Evolutionary conservation across 108 stramenopile species (phyloP), one percentile per base, ranked within the genome.

Genomic region (Licmophora abbreviata): DNA sequence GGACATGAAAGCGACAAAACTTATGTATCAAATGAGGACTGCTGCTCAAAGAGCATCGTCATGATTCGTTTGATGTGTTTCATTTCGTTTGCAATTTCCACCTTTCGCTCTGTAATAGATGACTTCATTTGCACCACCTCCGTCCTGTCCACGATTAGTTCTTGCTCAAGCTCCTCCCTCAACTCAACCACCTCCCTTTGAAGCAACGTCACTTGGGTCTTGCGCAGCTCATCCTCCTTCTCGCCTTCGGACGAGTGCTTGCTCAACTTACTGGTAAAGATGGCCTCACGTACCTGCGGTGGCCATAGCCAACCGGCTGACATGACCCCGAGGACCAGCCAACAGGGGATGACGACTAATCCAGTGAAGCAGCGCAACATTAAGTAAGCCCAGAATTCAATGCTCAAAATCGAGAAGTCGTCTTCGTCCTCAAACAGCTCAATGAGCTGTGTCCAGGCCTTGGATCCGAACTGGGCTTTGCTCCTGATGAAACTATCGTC

Each of bases 21-120:
- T 40, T 40, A 40, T 40, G 15, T 20, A 18, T 15, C 38, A 40
- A 40, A 40, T 18, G 38, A 3, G 2, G 69, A 57, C 35, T 71
- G 66, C 23, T 67, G 68, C 37, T 77, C 77, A 54, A 79, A 84
- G 2, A 84, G 46, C 73, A 79, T 73, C 32, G 73, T 72, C 44
- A 79, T 69, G 9, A 79, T 60, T 12, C 66, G 54, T 43, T 79
- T 79, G 40, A 84, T 62, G 41, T 77, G 55, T 26, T 68, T 77
- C 73, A 84, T 72, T 63, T 79, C 78, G 33, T 59, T 69, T 30
- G 45, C 30, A 57, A 79, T 84, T 50, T 75, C 83, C 4, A 59
- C 17, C 48, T 73, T 79, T 31, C 64, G 54, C 37, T 79, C 69
- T 3, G 77, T 54, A 0, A 79, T 32, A 7, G 38, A 38, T 15